Base-by-base conservation (phyloP, 306 rosid species). In the Abrus precatorius region DNA sequence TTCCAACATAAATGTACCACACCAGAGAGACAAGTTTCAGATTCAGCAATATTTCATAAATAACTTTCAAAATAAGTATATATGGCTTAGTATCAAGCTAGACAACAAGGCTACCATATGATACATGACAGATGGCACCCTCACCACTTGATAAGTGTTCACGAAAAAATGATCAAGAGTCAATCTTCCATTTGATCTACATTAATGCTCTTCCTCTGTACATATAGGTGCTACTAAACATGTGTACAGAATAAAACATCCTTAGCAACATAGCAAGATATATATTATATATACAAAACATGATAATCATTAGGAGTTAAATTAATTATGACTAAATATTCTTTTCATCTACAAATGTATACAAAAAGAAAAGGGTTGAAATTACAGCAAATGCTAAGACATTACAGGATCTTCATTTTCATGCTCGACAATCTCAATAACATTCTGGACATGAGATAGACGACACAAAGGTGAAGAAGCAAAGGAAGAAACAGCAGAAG, bases 401-500 rank as follows among this genome's bases (percentile, higher is more conserved):
- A 59, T 69, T 81, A 61, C 69, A 71, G 77, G 48, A 27, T 11
- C 30, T 10, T 76, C 79, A 30, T 43, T 29, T 38, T 75, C 76
- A 73, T 49, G 44, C 29, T 78, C 87, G 63, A 73, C 65, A 27
- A 83, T 83, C 85, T 85, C 91, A 20, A 20, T 20, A 20, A 20
- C 20, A 83, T 11, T 80, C n/a, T 72, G 82, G 0, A 34, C 72
- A 29, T 55, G 43, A 71, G 68, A 44, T 12, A 14, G 29, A 30
- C 3, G 29, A 34, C 7, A 41, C 57, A 82, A 29, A 6, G 86
- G 84, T 5, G 91, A 78, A 81, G 92, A 74, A 53, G 87, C 9
- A 72, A 80, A 70, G 11, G 90, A 85, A 48, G 94, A 90, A 75
- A 80, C 54, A 11, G 88, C 90, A 84, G 90, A 86, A 68, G 84